Base-by-base conservation (phyloP, 140 eudicot species). In the Bidens hawaiensis region DNA sequence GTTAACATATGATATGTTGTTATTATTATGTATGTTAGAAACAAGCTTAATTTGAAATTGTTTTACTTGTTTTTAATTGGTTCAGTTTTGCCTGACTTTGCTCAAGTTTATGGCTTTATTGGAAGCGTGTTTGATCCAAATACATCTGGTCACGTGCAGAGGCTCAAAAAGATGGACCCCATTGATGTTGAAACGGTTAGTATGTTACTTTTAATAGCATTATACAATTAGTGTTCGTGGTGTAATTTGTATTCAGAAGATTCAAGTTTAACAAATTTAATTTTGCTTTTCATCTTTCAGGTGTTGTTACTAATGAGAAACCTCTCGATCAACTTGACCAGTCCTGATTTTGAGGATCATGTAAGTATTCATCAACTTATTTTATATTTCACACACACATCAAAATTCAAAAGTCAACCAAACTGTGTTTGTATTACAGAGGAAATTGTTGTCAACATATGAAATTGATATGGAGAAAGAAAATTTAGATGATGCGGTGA, bases 311-410 rank as follows among this genome's bases (percentile, higher is more conserved):
- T 93, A 71, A 93, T 88, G 96, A 82, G 99, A 76, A 93, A 93
- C 77, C 97, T 94, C 75, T 78, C 99, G 23, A 81, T 85, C 82
- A 94, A 94, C 68, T 71, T 94, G 83, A 82, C 86, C n/a, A 88
- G 97, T 65, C 99, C 96, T 54, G 87, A 81, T 81, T 94, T 94
- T 74, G 99, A 88, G 81, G 87, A 82, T 60, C 99, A 93, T 79
- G 99, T 88, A 85, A 78, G 99, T 68, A 12, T 52, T 64, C 41
- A 26, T 73, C 25, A 48, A 45, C 48, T 40, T 40, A 10, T 26
- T 11, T 26, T 64, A 59, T 72, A 40, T 25, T 22, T 27, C 2
- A 3, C 38, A 61, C 21, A 40, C 64, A 40, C 22, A 25, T 40
- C 10, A 38, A 3, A 14, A 49, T 22, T 17, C 12, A 21, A 59